Percentiles rank a stretch among this genome's conserved stretches.
These are phyloP conservation scores for Xylariaceae sp. DNA, from an alignment of 2,329 filamentous ascomycete species.

Conservation along the genomic window DNA sequence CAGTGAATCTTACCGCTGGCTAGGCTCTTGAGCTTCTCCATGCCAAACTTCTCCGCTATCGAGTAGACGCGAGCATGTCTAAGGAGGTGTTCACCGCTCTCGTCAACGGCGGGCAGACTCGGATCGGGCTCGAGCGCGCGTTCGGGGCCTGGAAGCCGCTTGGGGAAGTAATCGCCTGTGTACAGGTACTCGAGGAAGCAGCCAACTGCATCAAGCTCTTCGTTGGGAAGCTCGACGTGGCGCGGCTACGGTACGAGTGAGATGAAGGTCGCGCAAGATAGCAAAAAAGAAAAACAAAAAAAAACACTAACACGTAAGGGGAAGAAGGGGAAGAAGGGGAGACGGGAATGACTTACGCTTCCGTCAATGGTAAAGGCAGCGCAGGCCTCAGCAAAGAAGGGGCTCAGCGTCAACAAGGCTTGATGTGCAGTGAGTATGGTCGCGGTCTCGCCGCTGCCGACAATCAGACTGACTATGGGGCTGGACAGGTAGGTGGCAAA, in stretches of 20 bases:
- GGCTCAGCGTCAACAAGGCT: slow-evolving; percentile 65
- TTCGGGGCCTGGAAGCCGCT: slow-evolving; percentile 51
- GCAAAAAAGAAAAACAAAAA: too few relatives aligned
- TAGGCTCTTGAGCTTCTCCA: slow-evolving; percentile 64
- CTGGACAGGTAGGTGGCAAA: slow-evolving; percentile 60
- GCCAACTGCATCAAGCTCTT: slow-evolving; percentile 67
- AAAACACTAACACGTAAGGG: background rate
- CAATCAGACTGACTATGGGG: slow-evolving; percentile 61
- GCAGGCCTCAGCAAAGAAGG: slow-evolving; percentile 64
- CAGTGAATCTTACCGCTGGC: slow-evolving; percentile 88
- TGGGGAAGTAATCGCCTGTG: slow-evolving; percentile 80
- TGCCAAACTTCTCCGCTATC: slow-evolving; percentile 70
- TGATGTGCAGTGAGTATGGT: slow-evolving; percentile 74
- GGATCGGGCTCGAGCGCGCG: slow-evolving; percentile 66
- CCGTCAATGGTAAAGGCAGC: slow-evolving; percentile 55
- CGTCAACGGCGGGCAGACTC: slow-evolving; percentile 59
- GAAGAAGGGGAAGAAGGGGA: too few relatives aligned
- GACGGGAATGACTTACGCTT: slow-evolving; percentile 44
- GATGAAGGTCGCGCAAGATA: background rate
- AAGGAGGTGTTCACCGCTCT: slow-evolving; percentile 75
- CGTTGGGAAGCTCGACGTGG: slow-evolving; percentile 60
- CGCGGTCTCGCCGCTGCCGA: slow-evolving; percentile 55
- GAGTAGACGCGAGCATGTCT: slow-evolving; percentile 89
- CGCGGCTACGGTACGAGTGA: slow-evolving; percentile 43
- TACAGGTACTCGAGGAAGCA: slow-evolving; percentile 82